Conservation (phyloP, 331 rosid species). For the Arachis monticola region DNA sequence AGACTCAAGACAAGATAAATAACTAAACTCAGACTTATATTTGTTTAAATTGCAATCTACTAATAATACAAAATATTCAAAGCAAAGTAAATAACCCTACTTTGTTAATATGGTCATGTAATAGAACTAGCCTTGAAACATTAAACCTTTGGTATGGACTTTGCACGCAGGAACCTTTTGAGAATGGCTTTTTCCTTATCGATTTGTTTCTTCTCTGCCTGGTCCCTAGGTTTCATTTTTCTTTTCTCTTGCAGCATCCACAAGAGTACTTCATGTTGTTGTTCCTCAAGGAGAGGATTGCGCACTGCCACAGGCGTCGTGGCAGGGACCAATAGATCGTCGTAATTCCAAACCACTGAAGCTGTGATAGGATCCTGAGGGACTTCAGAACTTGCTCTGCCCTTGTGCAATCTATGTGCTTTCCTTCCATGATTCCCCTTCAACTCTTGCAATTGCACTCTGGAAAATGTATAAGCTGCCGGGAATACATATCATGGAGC, state of each 20-base stretch:
- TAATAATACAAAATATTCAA: no score
- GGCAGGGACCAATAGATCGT: conserved; percentile 43
- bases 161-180: conserved; percentile 54
- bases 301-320: conserved; percentile 39
- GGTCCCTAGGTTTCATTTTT: conserved; percentile 52
- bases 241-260: conserved; percentile 70
- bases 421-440: conserved; percentile 40
- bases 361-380: conserved; percentile 45
- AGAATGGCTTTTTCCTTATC: conserved; percentile 63
- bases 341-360: conserved; percentile 42
- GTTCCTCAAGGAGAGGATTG: conserved; percentile 56
- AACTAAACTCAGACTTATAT: no score
- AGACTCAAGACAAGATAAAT: no score
- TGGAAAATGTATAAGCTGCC: conserved; percentile 73
- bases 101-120: conserved; percentile 32
- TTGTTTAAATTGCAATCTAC: no score
- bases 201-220: conserved; percentile 56
- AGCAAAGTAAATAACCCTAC: not conserved
- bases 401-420: conserved; percentile 40
- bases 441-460: conserved; percentile 56
- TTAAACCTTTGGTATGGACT: conserved; percentile 55
- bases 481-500: conserved; percentile 36
- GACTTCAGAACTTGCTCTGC: conserved; percentile 50
- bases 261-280: conserved; percentile 54
- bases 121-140: conserved; percentile 23